phyloP scores from a whole-genome alignment of 306 rosid genomes.

The Pyrus communis region DNA sequence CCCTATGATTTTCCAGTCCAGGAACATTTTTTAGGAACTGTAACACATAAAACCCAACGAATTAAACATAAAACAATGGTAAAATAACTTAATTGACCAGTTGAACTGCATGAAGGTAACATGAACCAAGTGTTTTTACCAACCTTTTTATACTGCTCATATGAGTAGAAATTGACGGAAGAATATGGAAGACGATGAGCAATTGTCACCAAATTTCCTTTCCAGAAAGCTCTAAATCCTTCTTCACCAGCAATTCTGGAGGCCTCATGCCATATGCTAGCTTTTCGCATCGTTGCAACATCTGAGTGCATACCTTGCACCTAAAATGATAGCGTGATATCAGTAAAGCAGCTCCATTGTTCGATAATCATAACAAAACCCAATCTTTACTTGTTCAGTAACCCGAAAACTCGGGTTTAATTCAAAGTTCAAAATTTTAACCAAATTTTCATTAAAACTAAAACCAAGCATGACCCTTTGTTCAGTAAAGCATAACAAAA shows the following conservation, averaged over 20 bases:
- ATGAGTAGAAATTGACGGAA: slow-evolving; percentile 84
- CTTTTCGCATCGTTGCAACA: slow-evolving; percentile 60
- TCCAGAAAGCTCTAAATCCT: slow-evolving; percentile 96
- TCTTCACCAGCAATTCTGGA: slow-evolving; percentile 82
- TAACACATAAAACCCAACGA: slow-evolving; percentile 8
- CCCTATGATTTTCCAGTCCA: slow-evolving; percentile 38
- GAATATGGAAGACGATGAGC: slow-evolving; percentile 96
- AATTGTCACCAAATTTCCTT: slow-evolving; percentile 91
- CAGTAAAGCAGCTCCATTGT: not conserved
- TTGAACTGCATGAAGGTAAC: not conserved
- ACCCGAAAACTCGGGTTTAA: not conserved
- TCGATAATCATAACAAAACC: not conserved
- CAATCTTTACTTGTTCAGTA: not conserved
- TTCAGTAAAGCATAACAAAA: not conserved
- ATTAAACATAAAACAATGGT: not conserved
- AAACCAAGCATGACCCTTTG: not conserved
- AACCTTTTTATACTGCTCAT: slow-evolving; percentile 82
- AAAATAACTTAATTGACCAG: not conserved
- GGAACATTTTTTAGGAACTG: slow-evolving; percentile 58
- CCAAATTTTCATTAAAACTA: not conserved
- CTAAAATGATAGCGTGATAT: slow-evolving; percentile 23
- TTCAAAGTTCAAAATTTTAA: not conserved
- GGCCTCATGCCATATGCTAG: slow-evolving; percentile 92
- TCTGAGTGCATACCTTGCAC: slow-evolving; percentile 97
- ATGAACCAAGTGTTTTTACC: not conserved